phyloP scores from a whole-genome alignment of 2,329 filamentous ascomycete genomes.

The Trichophyton mentagrophytes region DNA sequence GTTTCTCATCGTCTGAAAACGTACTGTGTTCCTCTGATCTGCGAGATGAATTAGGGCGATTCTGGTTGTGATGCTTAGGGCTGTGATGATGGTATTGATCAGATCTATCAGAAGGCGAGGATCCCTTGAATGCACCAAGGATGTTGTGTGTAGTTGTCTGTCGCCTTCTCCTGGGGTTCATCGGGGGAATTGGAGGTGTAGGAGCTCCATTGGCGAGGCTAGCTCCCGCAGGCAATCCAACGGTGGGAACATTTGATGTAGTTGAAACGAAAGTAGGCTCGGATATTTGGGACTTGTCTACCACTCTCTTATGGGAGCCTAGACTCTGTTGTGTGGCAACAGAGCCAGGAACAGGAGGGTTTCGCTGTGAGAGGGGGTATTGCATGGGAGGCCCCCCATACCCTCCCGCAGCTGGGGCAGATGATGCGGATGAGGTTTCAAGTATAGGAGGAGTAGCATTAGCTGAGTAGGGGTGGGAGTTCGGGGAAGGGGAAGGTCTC shows the following conservation, averaged over 20 bases:
- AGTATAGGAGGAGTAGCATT: constrained; percentile 43
- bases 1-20: constrained; percentile 32
- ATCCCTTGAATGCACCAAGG: constrained; percentile 25
- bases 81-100: constrained; percentile 19
- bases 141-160: constrained; percentile 34
- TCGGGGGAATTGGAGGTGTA: constrained; percentile 44
- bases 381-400: constrained; percentile 6
- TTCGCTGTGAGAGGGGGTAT: constrained; percentile 15
- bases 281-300: constrained; percentile 50
- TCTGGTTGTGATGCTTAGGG: not conserved
- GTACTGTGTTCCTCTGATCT: constrained; percentile 27
- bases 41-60: not conserved
- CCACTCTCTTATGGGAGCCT: constrained; percentile 39
- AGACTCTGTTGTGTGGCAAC: constrained; percentile 16
- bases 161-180: constrained; percentile 47
- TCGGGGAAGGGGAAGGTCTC: constrained; percentile 29
- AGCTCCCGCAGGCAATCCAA: constrained; percentile 45
- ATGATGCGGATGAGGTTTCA: constrained; percentile 32
- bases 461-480: constrained; percentile 36
- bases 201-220: constrained; percentile 39
- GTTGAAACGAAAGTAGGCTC: constrained; percentile 42
- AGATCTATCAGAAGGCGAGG: constrained; percentile 18
- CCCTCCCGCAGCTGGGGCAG: constrained; percentile 22
- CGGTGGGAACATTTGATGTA: constrained; percentile 46
- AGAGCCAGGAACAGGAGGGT: constrained; percentile 6